These are phyloP conservation scores for Hordeum marinum DNA, from an alignment of 176 grass and related monocot species.

Conservation along the genomic window DNA sequence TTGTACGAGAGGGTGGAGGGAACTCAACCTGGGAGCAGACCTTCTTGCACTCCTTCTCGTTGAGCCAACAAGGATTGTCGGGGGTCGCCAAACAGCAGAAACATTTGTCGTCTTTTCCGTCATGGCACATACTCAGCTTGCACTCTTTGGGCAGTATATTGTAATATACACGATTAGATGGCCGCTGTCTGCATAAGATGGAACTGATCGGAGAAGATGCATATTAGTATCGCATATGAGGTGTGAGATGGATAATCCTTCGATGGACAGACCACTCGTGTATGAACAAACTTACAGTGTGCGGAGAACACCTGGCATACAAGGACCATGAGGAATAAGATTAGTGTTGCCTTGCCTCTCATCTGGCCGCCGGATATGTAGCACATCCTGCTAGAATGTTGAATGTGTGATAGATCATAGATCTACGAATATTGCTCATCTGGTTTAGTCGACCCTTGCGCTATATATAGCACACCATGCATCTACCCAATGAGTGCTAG, in stretches of 20 bases:
- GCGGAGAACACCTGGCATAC: not conserved
- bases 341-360: not conserved
- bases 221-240: not conserved
- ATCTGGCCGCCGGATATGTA: not conserved
- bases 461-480: not conserved
- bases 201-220: not conserved
- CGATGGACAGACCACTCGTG: too few species aligned
- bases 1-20: not conserved
- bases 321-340: not conserved
- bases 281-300: not conserved
- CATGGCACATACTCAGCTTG: not conserved
- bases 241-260: too few species aligned
- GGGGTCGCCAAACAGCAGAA: not conserved
- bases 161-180: not conserved
- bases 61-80: not conserved
- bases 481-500: too few species aligned
- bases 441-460: not conserved
- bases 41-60: not conserved
- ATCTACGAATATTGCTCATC: not conserved
- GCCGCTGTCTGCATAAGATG: not conserved
- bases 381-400: not conserved
- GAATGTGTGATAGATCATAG: not conserved
- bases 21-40: not conserved
- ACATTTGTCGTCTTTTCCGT: too few species aligned
- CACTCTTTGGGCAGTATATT: not conserved